Conservation (phyloP, 257 asterid species). For the Echites panduratus region DNA sequence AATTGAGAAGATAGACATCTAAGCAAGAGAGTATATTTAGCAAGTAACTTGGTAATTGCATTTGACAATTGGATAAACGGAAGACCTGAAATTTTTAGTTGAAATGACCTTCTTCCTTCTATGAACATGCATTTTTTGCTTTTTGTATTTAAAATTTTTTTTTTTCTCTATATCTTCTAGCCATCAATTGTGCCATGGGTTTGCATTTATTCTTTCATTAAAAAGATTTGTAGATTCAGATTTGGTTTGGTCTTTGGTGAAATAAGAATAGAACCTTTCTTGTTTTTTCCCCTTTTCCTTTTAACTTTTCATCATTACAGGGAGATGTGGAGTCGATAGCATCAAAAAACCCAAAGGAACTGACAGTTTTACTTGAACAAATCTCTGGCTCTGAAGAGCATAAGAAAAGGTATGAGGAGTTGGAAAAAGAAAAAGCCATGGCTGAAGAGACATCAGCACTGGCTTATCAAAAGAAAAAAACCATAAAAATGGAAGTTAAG, state of each 20-base stretch:
- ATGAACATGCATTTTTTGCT: background rate
- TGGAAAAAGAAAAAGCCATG: constrained; percentile 73
- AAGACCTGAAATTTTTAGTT: background rate
- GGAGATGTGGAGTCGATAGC: constrained; percentile 99
- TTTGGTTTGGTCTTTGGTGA: no score
- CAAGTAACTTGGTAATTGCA: background rate
- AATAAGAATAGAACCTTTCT: no score
- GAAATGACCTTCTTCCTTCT: background rate
- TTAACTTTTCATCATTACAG: constrained; percentile 30
- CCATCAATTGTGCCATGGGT: background rate
- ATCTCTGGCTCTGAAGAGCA: constrained; percentile 93
- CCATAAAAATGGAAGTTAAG: constrained; percentile 71
- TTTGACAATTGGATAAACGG: background rate
- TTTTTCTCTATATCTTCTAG: background rate
- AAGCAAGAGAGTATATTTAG: background rate
- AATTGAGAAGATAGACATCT: background rate
- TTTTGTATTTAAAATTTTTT: background rate
- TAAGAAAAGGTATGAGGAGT: constrained; percentile 73
- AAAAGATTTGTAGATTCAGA: background rate
- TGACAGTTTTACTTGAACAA: constrained; percentile 80
- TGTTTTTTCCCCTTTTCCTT: no score
- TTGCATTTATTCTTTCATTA: background rate
- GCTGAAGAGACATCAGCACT: constrained; percentile 94
- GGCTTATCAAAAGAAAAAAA: constrained; percentile 88
- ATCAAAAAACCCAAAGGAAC: constrained; percentile 89